These are phyloP conservation scores for Pleurostoma richardsiae DNA, from an alignment of 2,329 filamentous ascomycete species.

Conservation along the genomic window DNA sequence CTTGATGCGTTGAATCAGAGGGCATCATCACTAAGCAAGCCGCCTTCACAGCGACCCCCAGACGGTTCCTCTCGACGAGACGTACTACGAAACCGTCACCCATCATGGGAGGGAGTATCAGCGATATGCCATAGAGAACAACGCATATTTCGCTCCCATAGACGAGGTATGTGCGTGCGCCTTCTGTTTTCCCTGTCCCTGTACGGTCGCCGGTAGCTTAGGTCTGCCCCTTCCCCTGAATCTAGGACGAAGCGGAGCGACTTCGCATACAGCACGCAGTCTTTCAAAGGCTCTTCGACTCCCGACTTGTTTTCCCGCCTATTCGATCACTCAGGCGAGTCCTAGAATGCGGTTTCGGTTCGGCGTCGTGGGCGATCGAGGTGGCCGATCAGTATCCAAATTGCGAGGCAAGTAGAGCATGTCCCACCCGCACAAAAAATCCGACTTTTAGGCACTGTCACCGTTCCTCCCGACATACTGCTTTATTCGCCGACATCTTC, in stretches of 20 bases:
- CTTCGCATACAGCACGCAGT: slow-evolving; percentile 59
- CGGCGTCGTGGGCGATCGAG: slow-evolving; percentile 65
- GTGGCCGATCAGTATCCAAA: slow-evolving; percentile 59
- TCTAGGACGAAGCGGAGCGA: slow-evolving; percentile 62
- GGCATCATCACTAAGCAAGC: slow-evolving; percentile 9
- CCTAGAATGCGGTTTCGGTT: slow-evolving; percentile 69
- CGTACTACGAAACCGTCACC: slow-evolving; percentile 52
- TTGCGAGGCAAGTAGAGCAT: slow-evolving; percentile 49
- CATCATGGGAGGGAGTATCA: slow-evolving; percentile 64
- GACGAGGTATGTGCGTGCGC: slow-evolving; percentile 55
- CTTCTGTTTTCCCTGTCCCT: background rate
- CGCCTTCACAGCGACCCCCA: slow-evolving; percentile 33
- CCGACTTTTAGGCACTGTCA: too few relatives aligned
- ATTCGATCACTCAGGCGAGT: slow-evolving; percentile 51
- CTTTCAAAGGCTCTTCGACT: slow-evolving; percentile 60
- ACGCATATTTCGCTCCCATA: slow-evolving; percentile 62
- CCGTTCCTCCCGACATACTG: too few relatives aligned
- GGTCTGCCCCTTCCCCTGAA: background rate
- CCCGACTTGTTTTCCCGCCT: slow-evolving; percentile 65
- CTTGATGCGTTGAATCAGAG: too few relatives aligned
- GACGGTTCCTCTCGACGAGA: slow-evolving; percentile 50
- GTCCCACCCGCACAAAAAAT: too few relatives aligned
- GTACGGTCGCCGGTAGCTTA: too few relatives aligned
- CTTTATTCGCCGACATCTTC: too few relatives aligned
- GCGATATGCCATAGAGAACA: slow-evolving; percentile 58